Evolutionary conservation across 2,329 filamentous ascomycete species (phyloP), one percentile per base, ranked within the genome.

Genomic region (Didymella exigua): DNA sequence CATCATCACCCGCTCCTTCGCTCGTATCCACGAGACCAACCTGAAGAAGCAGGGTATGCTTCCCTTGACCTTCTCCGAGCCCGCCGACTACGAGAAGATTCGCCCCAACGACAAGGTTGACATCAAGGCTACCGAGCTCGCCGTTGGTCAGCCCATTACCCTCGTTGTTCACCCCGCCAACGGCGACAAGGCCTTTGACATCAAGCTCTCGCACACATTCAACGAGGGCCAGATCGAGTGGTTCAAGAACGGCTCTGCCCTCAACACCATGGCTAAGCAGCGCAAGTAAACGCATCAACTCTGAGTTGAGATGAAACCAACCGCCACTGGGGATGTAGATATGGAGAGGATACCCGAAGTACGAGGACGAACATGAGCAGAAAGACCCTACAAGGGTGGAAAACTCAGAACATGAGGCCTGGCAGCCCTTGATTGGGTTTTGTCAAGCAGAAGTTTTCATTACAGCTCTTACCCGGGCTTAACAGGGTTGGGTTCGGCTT

Each of bases 21-120:
- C 95, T 73, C 95, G 95, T 89, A 99, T 99, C 75, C 95, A 99
- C 86, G 95, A 99, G 86, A 99, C 95, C 84, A 99, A 99, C 87
- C 82, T 99, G 83, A 99, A 99, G 91, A 99, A 99, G 89, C 95
- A 99, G 87, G 95, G 95, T 81, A 97, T 99, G 93, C 90, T 99
- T 81, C 95, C 95, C 72, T 86, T 99, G 65, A 98, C 93, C 71
- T 99, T 99, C 82, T 80, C 86, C 54, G 88, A 98, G 76, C 93
- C 93, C 53, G 93, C 89, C 76, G 95, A 99, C 79, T 99, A 99
- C 79, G 95, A 99, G 78, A 96, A 91, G 86, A 93, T 99, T 78
- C 86, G 89, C 76, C 90, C 92, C 65, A 88, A 95, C 59, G 95
- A 96, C 84, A 93, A 89, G 81, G 87, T 98, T 68, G 93, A 97